Evolutionary conservation across 768 basidiomycete genomes (phyloP), one percentile per base, ranked within the genome.

Genomic region (Lactarius deliciosus): DNA sequence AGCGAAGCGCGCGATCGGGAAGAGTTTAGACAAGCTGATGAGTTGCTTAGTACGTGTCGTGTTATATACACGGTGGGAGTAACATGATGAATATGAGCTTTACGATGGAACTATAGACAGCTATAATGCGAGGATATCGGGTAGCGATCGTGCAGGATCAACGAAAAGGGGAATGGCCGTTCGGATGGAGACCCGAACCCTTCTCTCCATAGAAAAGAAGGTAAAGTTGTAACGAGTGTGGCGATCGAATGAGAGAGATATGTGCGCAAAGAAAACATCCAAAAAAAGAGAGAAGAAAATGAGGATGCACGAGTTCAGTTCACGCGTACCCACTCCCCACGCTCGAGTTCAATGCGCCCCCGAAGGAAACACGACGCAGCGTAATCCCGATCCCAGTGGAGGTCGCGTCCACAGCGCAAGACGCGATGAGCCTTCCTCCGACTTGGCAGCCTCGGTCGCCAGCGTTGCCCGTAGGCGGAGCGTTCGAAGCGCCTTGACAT

Each of bases 401-500:
- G 69, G 58, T 74, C 76, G 76, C 16, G 68, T 64, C 62, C 60
- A 71, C 25, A 76, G 66, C 63, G 72, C 70, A 28, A 70, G 65
- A 36, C 75, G 70, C 66, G 75, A 73, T 40, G 71, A 72, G 34
- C 59, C 54, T 43, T 64, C 57, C 74, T 78, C 71, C 78, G 80
- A 71, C 78, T 81, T 41, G 2, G 32, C 40, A 63, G 78, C 25
- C 64, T 80, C 74, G 71, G 80, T 11, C 75, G 81, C 63, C 69
- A 80, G 58, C 74, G 76, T 8, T 79, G 81, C 64, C 75, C 77
- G 25, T 58, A 78, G 60, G 20, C 71, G 71, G 38, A 78, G 72
- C 0, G 71, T 71, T 38, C 55, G 73, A 22, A 78, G 72, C 5
- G 71, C 72, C n/a, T 63, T 71, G 53, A 73, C 73, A n/a, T 73